These are phyloP conservation scores for Sporothrix sp. DNA, from an alignment of 2,329 filamentous ascomycete genomes.

Conservation along the genomic window DNA sequence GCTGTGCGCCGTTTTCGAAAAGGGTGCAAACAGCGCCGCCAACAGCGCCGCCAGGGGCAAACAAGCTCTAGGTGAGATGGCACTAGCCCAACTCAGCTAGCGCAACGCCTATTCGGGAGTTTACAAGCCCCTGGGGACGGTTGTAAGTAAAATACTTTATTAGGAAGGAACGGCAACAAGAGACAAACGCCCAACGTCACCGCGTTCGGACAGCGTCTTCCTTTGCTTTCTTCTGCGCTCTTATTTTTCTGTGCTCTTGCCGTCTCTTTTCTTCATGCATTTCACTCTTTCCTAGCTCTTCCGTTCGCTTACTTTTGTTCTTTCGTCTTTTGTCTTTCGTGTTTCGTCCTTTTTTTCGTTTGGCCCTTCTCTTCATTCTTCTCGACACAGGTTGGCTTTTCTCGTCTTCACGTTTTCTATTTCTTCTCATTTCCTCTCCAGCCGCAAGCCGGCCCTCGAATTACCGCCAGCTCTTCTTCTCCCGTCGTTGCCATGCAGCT, in stretches of 20 bases:
- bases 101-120: no score
- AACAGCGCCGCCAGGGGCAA: neutral
- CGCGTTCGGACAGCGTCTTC: neutral
- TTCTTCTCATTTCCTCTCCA: neutral
- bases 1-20: neutral
- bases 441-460: no score
- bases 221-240: neutral
- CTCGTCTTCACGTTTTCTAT: neutral
- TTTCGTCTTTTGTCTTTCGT: neutral
- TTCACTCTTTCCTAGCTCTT: no score
- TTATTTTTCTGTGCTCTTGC: neutral
- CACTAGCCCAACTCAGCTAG: neutral
- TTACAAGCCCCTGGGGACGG: neutral
- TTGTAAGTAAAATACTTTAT: constrained; percentile 8
- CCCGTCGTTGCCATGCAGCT: constrained; percentile 1
- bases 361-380: no score
- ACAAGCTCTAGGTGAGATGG: neutral
- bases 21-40: neutral
- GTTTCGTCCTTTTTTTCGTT: neutral
- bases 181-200: neutral
- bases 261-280: neutral
- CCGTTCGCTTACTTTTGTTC: no score
- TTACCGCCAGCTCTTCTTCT: neutral
- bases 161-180: neutral
- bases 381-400: no score